Percentiles rank a stretch among this genome's conserved stretches.
phyloP scores from a whole-genome alignment of 805 yeast species.

The Candida odintsovae region DNA sequence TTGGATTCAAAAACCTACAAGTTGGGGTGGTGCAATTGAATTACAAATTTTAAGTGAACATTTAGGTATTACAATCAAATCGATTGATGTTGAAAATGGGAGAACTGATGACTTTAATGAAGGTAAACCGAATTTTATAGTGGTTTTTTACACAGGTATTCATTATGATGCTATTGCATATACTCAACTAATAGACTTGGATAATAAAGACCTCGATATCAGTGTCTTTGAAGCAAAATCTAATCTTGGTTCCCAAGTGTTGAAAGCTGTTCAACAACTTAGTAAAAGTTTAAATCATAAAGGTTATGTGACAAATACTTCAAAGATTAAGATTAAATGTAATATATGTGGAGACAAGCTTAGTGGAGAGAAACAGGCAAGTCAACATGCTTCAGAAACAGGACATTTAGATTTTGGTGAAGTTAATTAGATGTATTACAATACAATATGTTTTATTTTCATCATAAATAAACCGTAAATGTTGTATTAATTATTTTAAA shows the following conservation, averaged over 20 bases:
- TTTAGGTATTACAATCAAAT: constrained; percentile 45
- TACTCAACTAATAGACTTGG: constrained; percentile 19
- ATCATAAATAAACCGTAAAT: not conserved
- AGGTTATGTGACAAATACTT: constrained; percentile 63
- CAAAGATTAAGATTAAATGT: constrained; percentile 52
- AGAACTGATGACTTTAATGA: constrained; percentile 46
- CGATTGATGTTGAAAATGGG: constrained; percentile 61
- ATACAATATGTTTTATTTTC: not conserved
- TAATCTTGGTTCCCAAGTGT: constrained; percentile 28
- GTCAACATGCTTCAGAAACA: constrained; percentile 55
- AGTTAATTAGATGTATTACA: constrained; percentile 4
- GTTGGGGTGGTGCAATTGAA: constrained; percentile 88
- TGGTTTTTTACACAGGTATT: constrained; percentile 60
- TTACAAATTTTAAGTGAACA: constrained; percentile 52
- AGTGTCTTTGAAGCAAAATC: constrained; percentile 37
- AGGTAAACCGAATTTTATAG: constrained; percentile 35
- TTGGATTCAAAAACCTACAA: constrained; percentile 55
- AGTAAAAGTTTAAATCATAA: constrained; percentile 39
- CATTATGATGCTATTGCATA: constrained; percentile 65
- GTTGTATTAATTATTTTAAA: not conserved
- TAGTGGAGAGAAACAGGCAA: constrained; percentile 60
- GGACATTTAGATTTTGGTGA: constrained; percentile 62
- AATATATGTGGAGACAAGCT: constrained; percentile 45
- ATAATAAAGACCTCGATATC: constrained; percentile 28
- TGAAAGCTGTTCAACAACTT: constrained; percentile 33